Evolutionary conservation across 1,284 basidiomycete genomes (phyloP).

Genomic region (Rugosomyces carneus): DNA sequence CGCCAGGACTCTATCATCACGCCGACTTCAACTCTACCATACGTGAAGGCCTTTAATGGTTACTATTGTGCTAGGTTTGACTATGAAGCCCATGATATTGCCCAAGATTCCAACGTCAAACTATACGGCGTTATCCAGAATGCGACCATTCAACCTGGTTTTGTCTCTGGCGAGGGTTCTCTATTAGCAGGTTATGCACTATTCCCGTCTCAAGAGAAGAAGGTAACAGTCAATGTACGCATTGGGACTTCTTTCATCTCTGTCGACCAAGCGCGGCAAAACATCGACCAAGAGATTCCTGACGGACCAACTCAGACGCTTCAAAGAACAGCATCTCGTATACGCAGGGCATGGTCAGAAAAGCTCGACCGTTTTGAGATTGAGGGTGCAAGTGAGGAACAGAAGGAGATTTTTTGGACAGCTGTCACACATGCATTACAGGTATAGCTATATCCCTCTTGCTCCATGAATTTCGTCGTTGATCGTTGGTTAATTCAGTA

Average conservation of each 20-base stretch:
- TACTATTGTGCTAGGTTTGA: slow-evolving; percentile 78
- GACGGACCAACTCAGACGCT: slow-evolving; percentile 39
- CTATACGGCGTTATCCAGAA: slow-evolving; percentile 47
- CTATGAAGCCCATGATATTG: not conserved
- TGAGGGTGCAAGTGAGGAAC: slow-evolving; percentile 46
- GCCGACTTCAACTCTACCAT: slow-evolving; percentile 46
- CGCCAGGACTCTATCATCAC: slow-evolving; percentile 71
- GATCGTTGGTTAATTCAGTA: slow-evolving; percentile 40
- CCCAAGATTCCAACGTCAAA: slow-evolving; percentile 20
- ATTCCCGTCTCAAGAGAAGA: slow-evolving; percentile 31
- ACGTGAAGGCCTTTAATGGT: slow-evolving; percentile 47
- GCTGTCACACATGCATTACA: slow-evolving; percentile 65
- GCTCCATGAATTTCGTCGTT: not conserved
- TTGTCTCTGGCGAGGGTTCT: slow-evolving; percentile 30
- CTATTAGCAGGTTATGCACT: slow-evolving; percentile 55
- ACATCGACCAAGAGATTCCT: slow-evolving; percentile 58
- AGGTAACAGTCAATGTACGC: slow-evolving; percentile 33
- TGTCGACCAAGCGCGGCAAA: slow-evolving; percentile 63
- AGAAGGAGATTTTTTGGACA: slow-evolving; percentile 60
- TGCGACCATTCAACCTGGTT: slow-evolving; percentile 30
- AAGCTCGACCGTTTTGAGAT: slow-evolving; percentile 63
- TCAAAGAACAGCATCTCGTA: slow-evolving; percentile 54
- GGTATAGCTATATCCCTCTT: slow-evolving; percentile 24
- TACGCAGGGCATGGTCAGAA: slow-evolving; percentile 65
- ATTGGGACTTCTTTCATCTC: slow-evolving; percentile 79